Conservation (phyloP, 805 yeast species). For the Starmerella asiatica region DNA sequence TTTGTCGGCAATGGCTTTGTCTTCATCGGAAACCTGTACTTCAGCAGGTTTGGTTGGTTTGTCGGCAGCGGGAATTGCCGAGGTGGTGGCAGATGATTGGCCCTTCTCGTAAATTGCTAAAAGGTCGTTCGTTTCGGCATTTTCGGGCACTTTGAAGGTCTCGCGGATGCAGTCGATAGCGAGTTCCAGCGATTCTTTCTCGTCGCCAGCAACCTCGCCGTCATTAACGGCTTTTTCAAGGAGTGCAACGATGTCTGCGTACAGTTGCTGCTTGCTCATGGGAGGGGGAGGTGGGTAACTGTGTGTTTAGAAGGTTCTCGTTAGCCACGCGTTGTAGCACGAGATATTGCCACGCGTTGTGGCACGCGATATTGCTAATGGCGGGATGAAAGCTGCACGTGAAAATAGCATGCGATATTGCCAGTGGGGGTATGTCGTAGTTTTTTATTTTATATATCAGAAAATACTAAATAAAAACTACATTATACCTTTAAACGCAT, state of each 20-base stretch:
- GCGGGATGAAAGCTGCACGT: too few species aligned
- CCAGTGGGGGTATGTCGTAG: too few species aligned
- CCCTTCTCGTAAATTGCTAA: conserved; percentile 15
- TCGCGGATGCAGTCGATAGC: conserved; percentile 88
- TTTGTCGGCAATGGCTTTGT: conserved; percentile 65
- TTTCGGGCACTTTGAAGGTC: conserved; percentile 54
- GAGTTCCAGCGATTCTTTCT: conserved; percentile 77
- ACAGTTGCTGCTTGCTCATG: conserved; percentile 29
- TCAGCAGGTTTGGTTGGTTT: conserved; percentile 11
- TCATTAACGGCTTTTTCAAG: conserved; percentile 44
- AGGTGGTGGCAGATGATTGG: not conserved
- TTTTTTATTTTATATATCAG: too few species aligned
- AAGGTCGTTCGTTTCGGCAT: conserved; percentile 20
- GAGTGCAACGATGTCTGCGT: conserved; percentile 61
- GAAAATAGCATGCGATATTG: too few species aligned
- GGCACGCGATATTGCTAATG: too few species aligned
- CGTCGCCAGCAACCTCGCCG: conserved; percentile 62
- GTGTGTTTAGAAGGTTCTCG: not conserved
- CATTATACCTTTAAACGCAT: too few species aligned
- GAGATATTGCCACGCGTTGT: too few species aligned
- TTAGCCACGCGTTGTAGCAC: too few species aligned
- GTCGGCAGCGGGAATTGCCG: conserved; percentile 1
- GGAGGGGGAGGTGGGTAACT: not conserved
- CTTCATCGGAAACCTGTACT: conserved; percentile 28
- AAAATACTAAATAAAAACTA: too few species aligned